Evolutionary conservation across 805 yeast species (phyloP).

Genomic region (Sugiyamaella valdiviana): DNA sequence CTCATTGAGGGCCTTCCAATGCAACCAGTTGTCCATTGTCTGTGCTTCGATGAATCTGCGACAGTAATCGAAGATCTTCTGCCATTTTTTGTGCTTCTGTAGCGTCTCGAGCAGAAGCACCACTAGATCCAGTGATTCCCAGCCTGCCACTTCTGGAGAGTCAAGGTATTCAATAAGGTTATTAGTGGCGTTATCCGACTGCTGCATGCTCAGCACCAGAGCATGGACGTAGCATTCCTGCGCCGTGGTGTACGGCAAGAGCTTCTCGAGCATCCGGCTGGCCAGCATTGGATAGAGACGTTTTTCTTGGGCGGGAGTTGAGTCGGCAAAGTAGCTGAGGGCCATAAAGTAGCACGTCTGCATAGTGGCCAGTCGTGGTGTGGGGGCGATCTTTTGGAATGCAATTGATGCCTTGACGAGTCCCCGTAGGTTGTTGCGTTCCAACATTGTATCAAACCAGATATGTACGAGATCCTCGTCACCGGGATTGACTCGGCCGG

Average conservation of each 20-base stretch:
- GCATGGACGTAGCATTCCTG: constrained; percentile 65
- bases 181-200: constrained; percentile 7
- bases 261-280: constrained; percentile 45
- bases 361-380: constrained; percentile 17
- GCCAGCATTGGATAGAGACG: constrained; percentile 57
- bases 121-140: constrained; percentile 59
- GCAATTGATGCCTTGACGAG: constrained; percentile 47
- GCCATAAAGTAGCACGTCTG: constrained; percentile 42
- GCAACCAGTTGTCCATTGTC: constrained; percentile 65
- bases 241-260: constrained; percentile 46
- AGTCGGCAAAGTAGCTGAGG: constrained; percentile 31
- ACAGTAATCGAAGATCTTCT: constrained; percentile 38
- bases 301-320: constrained; percentile 40
- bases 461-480: constrained; percentile 23
- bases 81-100: constrained; percentile 39
- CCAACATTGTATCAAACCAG: constrained; percentile 55
- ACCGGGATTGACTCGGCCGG: constrained; percentile 15
- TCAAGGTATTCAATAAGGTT: constrained; percentile 33
- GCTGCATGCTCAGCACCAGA: constrained; percentile 40
- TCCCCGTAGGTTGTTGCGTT: constrained; percentile 42
- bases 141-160: constrained; percentile 15
- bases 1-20: constrained; percentile 55
- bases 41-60: constrained; percentile 39
- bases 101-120: constrained; percentile 37
- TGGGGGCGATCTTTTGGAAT: constrained; percentile 18